Conservation (phyloP, 805 yeast genomes). For the Suhomyces faveliae region DNA sequence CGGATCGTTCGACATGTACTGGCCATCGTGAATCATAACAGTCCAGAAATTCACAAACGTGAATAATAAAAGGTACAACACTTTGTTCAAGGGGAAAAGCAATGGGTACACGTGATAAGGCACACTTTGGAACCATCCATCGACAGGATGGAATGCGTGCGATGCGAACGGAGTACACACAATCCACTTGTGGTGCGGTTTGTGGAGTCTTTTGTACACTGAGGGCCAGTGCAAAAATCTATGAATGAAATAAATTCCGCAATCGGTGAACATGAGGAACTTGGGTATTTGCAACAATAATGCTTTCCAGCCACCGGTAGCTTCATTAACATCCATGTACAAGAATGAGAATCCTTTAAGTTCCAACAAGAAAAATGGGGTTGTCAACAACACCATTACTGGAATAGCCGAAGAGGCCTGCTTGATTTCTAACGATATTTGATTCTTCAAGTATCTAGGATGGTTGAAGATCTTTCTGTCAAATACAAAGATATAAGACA, state of each 20-base stretch:
- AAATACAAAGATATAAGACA: conserved; percentile 77
- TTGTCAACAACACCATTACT: conserved; percentile 78
- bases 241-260: conserved; percentile 87
- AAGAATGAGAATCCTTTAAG: conserved; percentile 78
- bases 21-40: conserved; percentile 98
- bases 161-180: conserved; percentile 98
- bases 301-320: conserved; percentile 68
- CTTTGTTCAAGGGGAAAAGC: conserved; percentile 87
- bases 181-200: conserved; percentile 99
- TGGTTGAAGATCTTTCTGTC: conserved; percentile 91
- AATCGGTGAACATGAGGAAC: conserved; percentile 91
- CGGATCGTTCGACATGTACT: conserved; percentile 89
- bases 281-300: conserved; percentile 65
- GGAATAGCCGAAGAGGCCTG: conserved; percentile 85
- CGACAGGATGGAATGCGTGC: conserved; percentile 98
- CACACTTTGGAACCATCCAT: conserved; percentile 88
- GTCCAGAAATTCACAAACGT: conserved; percentile 97
- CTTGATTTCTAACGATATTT: conserved; percentile 77
- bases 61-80: conserved; percentile 77
- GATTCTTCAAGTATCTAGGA: conserved; percentile 93
- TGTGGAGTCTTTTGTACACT: conserved; percentile 83
- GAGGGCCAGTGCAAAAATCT: conserved; percentile 91
- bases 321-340: conserved; percentile 62
- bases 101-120: conserved; percentile 94
- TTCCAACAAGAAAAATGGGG: conserved; percentile 88